These are phyloP conservation scores for Polygonum aviculare DNA, from an alignment of 148 eudicot species.

Conservation along the genomic window DNA sequence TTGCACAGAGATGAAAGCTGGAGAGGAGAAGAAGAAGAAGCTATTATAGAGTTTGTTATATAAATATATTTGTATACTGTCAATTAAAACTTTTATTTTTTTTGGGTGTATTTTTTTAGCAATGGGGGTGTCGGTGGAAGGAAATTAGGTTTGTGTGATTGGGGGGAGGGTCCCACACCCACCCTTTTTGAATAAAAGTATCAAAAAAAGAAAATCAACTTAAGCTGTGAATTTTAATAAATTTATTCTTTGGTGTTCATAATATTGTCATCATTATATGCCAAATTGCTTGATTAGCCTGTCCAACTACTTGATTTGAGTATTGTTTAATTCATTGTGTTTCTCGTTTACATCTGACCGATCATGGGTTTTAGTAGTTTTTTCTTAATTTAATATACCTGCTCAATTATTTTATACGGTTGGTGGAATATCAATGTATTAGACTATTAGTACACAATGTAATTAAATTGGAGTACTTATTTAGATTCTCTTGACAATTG, in stretches of 20 bases:
- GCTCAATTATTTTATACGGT: constrained; percentile 4
- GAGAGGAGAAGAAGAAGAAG: not conserved
- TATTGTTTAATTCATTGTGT: not conserved
- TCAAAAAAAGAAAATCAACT: not conserved
- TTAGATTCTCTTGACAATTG: constrained; percentile 8
- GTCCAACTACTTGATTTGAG: not conserved
- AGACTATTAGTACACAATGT: not conserved
- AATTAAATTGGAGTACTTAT: not conserved
- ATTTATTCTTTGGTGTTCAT: constrained; percentile 9
- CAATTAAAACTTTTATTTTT: constrained; percentile 1
- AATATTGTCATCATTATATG: not conserved
- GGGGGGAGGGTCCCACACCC: constrained; percentile 2
- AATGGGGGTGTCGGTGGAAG: constrained; percentile 11
- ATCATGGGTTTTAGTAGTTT: not conserved
- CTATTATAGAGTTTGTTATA: constrained; percentile 8
- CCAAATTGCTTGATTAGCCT: not conserved
- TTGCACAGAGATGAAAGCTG: constrained; percentile 8
- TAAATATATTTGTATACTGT: constrained; percentile 7
- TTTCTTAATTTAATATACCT: not conserved
- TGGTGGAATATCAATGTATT: constrained; percentile 5
- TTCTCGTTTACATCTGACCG: not conserved
- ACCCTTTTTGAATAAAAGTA: constrained; percentile 3
- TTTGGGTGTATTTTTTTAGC: not conserved
- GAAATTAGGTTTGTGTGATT: constrained; percentile 10
- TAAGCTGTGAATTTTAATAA: constrained; percentile 6